Conservation (phyloP, 1,284 basidiomycete genomes). For the Kalmanozyma brasiliensis region DNA sequence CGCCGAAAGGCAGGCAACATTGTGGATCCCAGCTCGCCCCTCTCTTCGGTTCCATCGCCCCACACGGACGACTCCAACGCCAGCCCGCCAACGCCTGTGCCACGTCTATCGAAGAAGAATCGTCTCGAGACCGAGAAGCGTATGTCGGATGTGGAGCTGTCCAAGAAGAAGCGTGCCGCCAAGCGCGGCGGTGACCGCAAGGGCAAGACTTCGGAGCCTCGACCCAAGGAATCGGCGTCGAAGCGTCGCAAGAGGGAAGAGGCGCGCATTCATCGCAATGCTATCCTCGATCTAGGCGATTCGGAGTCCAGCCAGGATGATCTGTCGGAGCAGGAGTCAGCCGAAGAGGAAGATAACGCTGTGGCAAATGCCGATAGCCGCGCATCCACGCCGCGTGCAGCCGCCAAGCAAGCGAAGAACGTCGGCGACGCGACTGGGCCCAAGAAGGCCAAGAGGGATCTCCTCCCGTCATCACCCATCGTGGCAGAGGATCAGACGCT, state of each 20-base stretch:
- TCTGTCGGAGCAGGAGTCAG: slow-evolving; percentile 6
- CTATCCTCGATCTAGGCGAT: slow-evolving; percentile 46
- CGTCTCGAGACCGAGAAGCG: slow-evolving; percentile 29
- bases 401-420: neutral
- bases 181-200: slow-evolving; percentile 20
- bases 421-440: slow-evolving; percentile 1
- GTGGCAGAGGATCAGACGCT: slow-evolving; percentile 15
- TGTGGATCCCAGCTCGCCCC: slow-evolving; percentile 46
- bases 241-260: slow-evolving; percentile 39
- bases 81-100: slow-evolving; percentile 32
- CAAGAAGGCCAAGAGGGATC: slow-evolving; percentile 26
- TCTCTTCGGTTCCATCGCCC: slow-evolving; percentile 45
- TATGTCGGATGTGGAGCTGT: slow-evolving; percentile 30
- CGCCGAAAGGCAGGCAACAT: slow-evolving; percentile 47
- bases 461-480: slow-evolving; percentile 6
- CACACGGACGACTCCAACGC: slow-evolving; percentile 19
- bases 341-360: slow-evolving; percentile 13
- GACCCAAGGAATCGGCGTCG: slow-evolving; percentile 29
- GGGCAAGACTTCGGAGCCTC: slow-evolving; percentile 5
- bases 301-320: slow-evolving; percentile 46
- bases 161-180: slow-evolving; percentile 39
- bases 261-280: slow-evolving; percentile 38
- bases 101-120: slow-evolving; percentile 27
- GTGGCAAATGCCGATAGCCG: slow-evolving; percentile 15
- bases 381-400: slow-evolving; percentile 22